These are phyloP conservation scores for Xylaria sp. DNA, from an alignment of 2,329 filamentous ascomycete species.

Conservation along the genomic window DNA sequence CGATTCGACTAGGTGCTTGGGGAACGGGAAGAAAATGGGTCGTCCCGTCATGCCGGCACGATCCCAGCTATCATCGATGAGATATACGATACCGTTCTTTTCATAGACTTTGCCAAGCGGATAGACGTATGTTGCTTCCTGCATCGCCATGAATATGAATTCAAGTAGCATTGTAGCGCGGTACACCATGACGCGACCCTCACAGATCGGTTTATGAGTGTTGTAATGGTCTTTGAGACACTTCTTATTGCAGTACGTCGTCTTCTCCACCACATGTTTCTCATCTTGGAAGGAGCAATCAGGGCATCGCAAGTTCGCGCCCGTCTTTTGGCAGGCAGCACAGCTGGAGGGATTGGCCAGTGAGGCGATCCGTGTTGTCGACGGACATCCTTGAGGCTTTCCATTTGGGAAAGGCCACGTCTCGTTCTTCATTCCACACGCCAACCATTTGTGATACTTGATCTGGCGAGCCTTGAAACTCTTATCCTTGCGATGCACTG, in stretches of 20 bases:
- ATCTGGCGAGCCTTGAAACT: constrained; percentile 32
- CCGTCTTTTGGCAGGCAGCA: constrained; percentile 29
- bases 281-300: constrained; percentile 26
- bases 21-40: constrained; percentile 27
- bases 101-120: constrained; percentile 8
- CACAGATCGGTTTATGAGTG: constrained; percentile 24
- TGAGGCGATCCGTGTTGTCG: constrained; percentile 7
- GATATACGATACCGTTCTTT: constrained; percentile 22
- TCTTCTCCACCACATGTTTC: constrained; percentile 17
- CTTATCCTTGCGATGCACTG: constrained; percentile 23
- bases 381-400: constrained; percentile 4
- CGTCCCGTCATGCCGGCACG: constrained; percentile 34
- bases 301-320: constrained; percentile 28
- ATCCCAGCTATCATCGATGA: constrained; percentile 19
- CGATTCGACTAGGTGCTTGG: constrained; percentile 11
- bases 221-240: constrained; percentile 22
- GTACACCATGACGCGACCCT: constrained; percentile 24
- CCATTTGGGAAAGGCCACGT: constrained; percentile 21
- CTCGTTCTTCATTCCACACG: constrained; percentile 30
- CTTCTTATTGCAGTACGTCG: constrained; percentile 36
- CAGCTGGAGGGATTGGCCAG: constrained; percentile 12
- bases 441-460: constrained; percentile 34
- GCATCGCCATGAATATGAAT: constrained; percentile 12
- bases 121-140: constrained; percentile 24
- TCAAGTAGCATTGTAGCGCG: constrained; percentile 19